Base-by-base conservation (phyloP, 805 yeast genomes). In the Starmerella asiatica region DNA sequence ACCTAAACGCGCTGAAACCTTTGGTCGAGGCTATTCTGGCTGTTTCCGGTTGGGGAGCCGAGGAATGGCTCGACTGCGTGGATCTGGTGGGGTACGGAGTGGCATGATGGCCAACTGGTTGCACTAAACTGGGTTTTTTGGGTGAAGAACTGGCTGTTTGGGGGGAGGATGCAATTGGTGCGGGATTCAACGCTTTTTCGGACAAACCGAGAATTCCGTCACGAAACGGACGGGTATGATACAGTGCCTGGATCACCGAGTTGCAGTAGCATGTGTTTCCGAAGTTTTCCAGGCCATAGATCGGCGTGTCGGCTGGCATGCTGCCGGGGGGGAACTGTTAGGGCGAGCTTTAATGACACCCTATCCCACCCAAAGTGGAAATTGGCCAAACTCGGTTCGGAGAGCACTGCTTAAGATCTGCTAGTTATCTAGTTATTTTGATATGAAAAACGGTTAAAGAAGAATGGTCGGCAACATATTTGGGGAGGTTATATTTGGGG, bases 201-300 rank as follows among this genome's bases (percentile, higher is more conserved):
- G 26, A 23, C 30, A 20, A 37, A 8, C 38, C 20, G 7, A 33
- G 56, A 1, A 80, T 55, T 38, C 66, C 67, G 15, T 64, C 59
- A 34, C 96, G 70, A 53, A 91, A 84, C 21, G 69, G 70, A 20
- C 70, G 68, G 3, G 88, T 70, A 60, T 80, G 77, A 63, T 73
- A 88, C 8, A 88, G 68, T 49, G 93, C 83, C 57, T 91, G 98
- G 19, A 91, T 62, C 23, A 91, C 81, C 8, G 95, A 83, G 52
- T 91, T 91, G 60, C 94, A 82, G 62, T 88, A 88, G 62, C 97
- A 91, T 0, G 96, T 85, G 56, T 85, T 59, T 33, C 67, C 65
- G 43, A 62, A 61, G 50, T 64, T 64, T 47, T 64, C 68, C 52
- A 64, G 57, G 39, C 69, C 69, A 43, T 60, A 64, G 34, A 64